These are phyloP conservation scores for Boletus albobrunnescens DNA, from an alignment of 1,284 basidiomycete genomes.

Conservation along the genomic window DNA sequence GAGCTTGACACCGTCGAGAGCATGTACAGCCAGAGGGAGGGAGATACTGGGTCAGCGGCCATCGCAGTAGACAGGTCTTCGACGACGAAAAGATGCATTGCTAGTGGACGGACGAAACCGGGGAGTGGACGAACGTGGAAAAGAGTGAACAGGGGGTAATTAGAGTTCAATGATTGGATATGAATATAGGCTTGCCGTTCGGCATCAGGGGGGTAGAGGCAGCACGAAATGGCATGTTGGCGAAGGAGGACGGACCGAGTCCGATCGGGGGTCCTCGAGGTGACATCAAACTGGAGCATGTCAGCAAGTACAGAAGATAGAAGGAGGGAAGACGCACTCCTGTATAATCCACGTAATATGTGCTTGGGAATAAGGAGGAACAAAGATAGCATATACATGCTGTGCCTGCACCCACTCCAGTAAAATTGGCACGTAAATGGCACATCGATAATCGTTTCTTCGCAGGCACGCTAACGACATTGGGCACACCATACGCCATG, in stretches of 20 bases:
- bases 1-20: slow-evolving; percentile 5
- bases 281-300: slow-evolving; percentile 22
- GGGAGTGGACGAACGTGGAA: slow-evolving; percentile 11
- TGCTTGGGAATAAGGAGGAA: slow-evolving; percentile 17
- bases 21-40: background rate
- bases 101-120: background rate
- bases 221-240: slow-evolving; percentile 11
- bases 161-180: slow-evolving; percentile 31
- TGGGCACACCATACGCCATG: slow-evolving; percentile 9
- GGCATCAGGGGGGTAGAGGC: slow-evolving; percentile 7
- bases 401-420: slow-evolving; percentile 15
- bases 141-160: background rate
- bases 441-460: slow-evolving; percentile 11
- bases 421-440: slow-evolving; percentile 12
- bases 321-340: slow-evolving; percentile 12
- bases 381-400: slow-evolving; percentile 26
- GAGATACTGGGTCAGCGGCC: background rate
- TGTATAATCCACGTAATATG: slow-evolving; percentile 25
- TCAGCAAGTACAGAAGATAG: slow-evolving; percentile 11
- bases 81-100: slow-evolving; percentile 2
- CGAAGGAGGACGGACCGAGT: slow-evolving; percentile 7
- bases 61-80: background rate
- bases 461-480: slow-evolving; percentile 11
- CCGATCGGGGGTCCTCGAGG: slow-evolving; percentile 1
- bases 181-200: too few relatives aligned